Evolutionary conservation across 495 filamentous ascomycete genomes (phyloP).

Genomic region (Aspergillus sclerotiicarbonarius): DNA sequence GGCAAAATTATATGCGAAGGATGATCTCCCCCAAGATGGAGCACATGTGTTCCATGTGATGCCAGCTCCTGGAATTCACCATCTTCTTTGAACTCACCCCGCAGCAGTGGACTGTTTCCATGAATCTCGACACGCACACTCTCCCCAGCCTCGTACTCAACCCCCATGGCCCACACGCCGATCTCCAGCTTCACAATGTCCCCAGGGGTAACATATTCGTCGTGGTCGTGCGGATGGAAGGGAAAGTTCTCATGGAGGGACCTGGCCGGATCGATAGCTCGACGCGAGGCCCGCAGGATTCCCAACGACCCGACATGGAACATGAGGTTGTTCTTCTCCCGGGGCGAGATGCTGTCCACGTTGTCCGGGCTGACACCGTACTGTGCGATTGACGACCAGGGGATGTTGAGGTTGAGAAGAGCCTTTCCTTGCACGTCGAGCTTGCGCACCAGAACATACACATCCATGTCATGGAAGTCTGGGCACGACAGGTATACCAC

Average conservation of each 20-base stretch:
- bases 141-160: conserved; percentile 30
- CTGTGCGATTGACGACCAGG: conserved; percentile 18
- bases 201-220: conserved; percentile 32
- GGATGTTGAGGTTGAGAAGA: conserved; percentile 34
- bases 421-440: conserved; percentile 30
- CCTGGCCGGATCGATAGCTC: conserved; percentile 21
- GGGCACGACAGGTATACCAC: conserved; percentile 40
- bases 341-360: conserved; percentile 30
- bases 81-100: conserved; percentile 9
- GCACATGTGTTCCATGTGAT: conserved; percentile 9
- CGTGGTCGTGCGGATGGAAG: conserved; percentile 32
- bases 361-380: conserved; percentile 13
- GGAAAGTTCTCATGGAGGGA: conserved; percentile 29
- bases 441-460: conserved; percentile 40
- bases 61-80: conserved; percentile 6
- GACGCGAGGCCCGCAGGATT: conserved; percentile 35
- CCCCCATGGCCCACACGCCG: conserved; percentile 33
- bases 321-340: conserved; percentile 21
- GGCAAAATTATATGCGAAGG: conserved; percentile 11
- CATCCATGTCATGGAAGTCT: conserved; percentile 36
- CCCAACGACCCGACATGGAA: conserved; percentile 32
- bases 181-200: conserved; percentile 36
- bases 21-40: conserved; percentile 12
- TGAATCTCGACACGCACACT: conserved; percentile 24
- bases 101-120: conserved; percentile 6